Evolutionary conservation across 495 filamentous ascomycete genomes (phyloP), one percentile per base, ranked within the genome.

Genomic region (Penicillium waksmanii): DNA sequence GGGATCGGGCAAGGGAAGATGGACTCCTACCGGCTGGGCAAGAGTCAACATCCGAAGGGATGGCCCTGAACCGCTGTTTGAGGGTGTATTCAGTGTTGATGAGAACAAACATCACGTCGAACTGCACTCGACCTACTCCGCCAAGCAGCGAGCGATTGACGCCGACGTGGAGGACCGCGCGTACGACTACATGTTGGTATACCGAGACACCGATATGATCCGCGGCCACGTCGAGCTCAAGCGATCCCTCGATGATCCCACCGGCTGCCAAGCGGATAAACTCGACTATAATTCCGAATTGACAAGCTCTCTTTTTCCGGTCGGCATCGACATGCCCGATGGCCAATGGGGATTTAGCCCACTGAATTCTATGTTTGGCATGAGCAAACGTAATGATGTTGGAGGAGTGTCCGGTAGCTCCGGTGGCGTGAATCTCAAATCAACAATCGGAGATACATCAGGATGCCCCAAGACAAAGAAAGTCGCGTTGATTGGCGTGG

Each of bases 101-200:
- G 81, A 87, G 35, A 86, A 96, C 69, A 87, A 92, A 61, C 93
- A 98, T 66, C 94, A 98, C 74, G 79, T 98, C 25, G 92, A 96
- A 63, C 80, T 92, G 55, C 81, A 83, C 56, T 83, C 83, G 31
- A 88, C 84, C 38, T 98, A 95, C 66, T 80, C 84, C 66, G 81
- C 85, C 63, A 96, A 91, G 53, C 85, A 84, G 65, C 86, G 90
- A 58, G 71, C 72, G 1, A 76, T 87, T n/a, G 95, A 98, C 70
- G 89, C 90, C n/a, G 74, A 80, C 23, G 70, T 91, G 13, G 82
- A 86, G 49, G 66, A 73, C 33, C 76, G 69, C 17, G 83, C 78
- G 2, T 82, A 86, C 18, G 92, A 96, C 50, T 92, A 85, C 66
- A 96, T 98, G 95, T 75, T 97, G 19, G 82, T 96, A 5, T 98